Evolutionary conservation across 176 grass and related monocot genomes (phyloP).

Genomic region (Cocos nucifera): DNA sequence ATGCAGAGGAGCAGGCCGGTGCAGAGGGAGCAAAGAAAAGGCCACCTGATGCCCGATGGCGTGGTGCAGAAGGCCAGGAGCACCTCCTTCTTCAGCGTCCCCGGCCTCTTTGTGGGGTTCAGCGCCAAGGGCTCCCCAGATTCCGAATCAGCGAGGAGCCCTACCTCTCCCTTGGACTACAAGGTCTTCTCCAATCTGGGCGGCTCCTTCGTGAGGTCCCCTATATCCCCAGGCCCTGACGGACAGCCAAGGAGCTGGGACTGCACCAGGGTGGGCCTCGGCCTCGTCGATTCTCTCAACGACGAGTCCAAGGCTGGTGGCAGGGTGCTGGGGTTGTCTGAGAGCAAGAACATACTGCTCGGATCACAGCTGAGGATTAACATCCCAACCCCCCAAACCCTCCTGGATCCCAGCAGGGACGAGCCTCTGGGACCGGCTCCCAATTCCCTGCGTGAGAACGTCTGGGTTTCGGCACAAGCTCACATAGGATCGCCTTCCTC

Average conservation of each 20-base stretch:
- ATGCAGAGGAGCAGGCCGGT: constrained; percentile 25
- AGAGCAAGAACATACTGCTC: constrained; percentile 16
- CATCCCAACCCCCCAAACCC: constrained; percentile 4
- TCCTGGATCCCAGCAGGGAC: neutral
- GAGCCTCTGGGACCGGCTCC: neutral
- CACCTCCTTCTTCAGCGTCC: constrained; percentile 54
- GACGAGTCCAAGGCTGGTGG: constrained; percentile 11
- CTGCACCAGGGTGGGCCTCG: constrained; percentile 47
- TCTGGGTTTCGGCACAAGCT: constrained; percentile 19
- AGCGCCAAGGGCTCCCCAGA: constrained; percentile 43
- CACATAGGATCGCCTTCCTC: neutral
- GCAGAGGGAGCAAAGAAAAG: constrained; percentile 26
- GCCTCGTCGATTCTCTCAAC: constrained; percentile 59
- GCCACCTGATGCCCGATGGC: constrained; percentile 33
- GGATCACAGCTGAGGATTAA: constrained; percentile 14
- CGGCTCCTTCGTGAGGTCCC: constrained; percentile 30
- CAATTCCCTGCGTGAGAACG: constrained; percentile 49
- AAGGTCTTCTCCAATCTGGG: constrained; percentile 35
- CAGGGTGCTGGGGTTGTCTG: constrained; percentile 20
- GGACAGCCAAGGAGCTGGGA: constrained; percentile 48
- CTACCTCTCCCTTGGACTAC: constrained; percentile 78
- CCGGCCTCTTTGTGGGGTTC: constrained; percentile 58
- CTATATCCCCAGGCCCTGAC: constrained; percentile 23
- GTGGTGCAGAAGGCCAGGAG: constrained; percentile 23
- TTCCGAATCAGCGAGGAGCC: constrained; percentile 57